phyloP scores from a whole-genome alignment of 2,329 filamentous ascomycete genomes.

The Fusarium sp. region DNA sequence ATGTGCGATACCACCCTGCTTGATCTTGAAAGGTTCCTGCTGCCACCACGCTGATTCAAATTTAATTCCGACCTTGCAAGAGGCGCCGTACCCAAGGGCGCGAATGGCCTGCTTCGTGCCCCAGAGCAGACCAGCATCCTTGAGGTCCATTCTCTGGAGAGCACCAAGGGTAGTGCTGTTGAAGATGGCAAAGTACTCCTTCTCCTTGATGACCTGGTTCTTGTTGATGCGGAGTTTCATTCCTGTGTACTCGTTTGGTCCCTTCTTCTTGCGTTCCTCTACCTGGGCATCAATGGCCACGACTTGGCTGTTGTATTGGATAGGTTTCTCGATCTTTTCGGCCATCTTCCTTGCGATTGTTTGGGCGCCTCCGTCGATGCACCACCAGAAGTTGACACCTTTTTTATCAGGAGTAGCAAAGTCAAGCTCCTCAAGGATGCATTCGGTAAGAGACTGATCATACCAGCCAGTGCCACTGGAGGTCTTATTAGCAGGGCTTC shows the following conservation, averaged over 20 bases:
- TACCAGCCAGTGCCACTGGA: conserved; percentile 39
- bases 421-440: conserved; percentile 37
- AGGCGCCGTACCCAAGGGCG: conserved; percentile 46
- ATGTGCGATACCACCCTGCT: conserved; percentile 8
- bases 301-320: conserved; percentile 27
- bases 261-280: background rate
- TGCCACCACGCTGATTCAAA: conserved; percentile 50
- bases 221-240: conserved; percentile 20
- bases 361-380: conserved; percentile 34
- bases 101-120: conserved; percentile 47
- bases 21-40: conserved; percentile 10
- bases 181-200: conserved; percentile 37
- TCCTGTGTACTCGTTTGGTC: background rate
- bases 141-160: conserved; percentile 34
- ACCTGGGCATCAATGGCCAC: conserved; percentile 28
- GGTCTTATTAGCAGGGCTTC: fast-evolving
- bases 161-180: conserved; percentile 34
- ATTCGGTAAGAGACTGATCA: conserved; percentile 34
- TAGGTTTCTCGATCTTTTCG: background rate
- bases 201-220: background rate
- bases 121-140: conserved; percentile 44
- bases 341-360: conserved; percentile 28
- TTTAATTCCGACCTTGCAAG: conserved; percentile 48
- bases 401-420: conserved; percentile 9
- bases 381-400: conserved; percentile 36